A percentile compares a stretch with the other conserved stretches of the same genome.
These are phyloP conservation scores for Clavulina sp. DNA, from an alignment of 768 basidiomycete genomes.

Conservation along the genomic window DNA sequence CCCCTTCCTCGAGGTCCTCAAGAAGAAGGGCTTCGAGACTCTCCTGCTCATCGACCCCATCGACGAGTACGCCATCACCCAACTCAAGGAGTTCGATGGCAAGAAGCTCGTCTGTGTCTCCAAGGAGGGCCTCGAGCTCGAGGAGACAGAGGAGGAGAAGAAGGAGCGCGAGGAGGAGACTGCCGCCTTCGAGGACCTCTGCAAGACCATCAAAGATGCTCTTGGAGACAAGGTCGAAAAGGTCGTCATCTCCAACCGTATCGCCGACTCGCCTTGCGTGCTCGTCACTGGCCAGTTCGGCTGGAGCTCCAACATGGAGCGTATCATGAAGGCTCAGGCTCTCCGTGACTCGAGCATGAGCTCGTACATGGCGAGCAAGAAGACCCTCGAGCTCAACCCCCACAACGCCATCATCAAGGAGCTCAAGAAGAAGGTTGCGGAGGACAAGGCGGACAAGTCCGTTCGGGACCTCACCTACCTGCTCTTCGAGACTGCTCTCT, in stretches of 20 bases:
- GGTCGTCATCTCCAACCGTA: slow-evolving; percentile 94
- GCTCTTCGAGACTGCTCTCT: slow-evolving; percentile 90
- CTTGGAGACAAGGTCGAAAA: slow-evolving; percentile 99
- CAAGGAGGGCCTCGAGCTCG: slow-evolving; percentile 97
- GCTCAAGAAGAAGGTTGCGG: slow-evolving; percentile 84
- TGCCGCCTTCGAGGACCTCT: slow-evolving; percentile 69
- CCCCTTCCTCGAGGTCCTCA: slow-evolving; percentile 97
- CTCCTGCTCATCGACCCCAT: slow-evolving; percentile 96
- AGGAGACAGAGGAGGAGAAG: slow-evolving; percentile 99
- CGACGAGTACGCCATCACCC: slow-evolving; percentile 95
- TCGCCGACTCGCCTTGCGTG: slow-evolving; percentile 90
- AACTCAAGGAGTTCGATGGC: slow-evolving; percentile 97
- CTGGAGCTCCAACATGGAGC: slow-evolving; percentile 99
- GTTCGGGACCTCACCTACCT: slow-evolving; percentile 92
- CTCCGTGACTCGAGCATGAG: slow-evolving; percentile 95
- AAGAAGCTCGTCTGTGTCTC: slow-evolving; percentile 96
- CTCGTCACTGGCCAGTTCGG: slow-evolving; percentile 98
- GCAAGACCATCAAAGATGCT: slow-evolving; percentile 90
- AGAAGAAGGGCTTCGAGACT: slow-evolving; percentile 99
- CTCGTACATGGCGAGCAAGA: slow-evolving; percentile 97
- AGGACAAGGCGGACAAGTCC: slow-evolving; percentile 98
- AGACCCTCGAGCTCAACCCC: slow-evolving; percentile 94
- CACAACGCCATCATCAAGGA: slow-evolving; percentile 87
- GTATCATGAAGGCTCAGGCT: slow-evolving; percentile 99
- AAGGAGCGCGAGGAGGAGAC: slow-evolving; percentile 69